Conservation (phyloP, 2,329 filamentous ascomycete genomes). For the Colletotrichum paranaense region DNA sequence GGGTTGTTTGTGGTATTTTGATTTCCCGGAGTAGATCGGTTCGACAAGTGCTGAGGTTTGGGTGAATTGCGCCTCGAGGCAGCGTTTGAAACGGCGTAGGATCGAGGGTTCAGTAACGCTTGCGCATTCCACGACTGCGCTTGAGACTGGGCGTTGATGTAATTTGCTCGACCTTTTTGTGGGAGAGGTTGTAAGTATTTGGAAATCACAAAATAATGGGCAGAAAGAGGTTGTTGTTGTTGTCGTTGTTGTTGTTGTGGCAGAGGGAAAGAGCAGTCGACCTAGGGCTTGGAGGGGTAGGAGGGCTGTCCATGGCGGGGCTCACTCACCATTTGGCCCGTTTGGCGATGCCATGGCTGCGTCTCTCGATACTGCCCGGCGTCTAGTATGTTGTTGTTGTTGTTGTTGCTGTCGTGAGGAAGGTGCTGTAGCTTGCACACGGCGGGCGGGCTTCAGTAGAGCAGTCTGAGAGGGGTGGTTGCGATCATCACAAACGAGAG, state of each 20-base stretch:
- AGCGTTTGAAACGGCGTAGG: constrained; percentile 12
- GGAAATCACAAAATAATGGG: background rate
- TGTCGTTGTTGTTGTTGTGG: background rate
- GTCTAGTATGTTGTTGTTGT: background rate
- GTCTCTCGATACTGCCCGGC: background rate
- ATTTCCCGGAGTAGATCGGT: constrained; percentile 12
- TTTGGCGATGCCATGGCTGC: constrained; percentile 36
- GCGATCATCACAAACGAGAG: constrained; percentile 30
- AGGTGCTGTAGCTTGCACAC: background rate
- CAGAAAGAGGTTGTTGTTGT: background rate
- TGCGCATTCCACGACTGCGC: constrained; percentile 31
- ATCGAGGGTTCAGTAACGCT: constrained; percentile 33
- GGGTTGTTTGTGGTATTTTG: constrained; percentile 41
- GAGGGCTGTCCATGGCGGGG: background rate
- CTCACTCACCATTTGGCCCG: constrained; percentile 29
- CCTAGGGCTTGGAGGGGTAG: background rate
- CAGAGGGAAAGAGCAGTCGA: background rate
- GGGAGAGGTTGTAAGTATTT: constrained; percentile 7
- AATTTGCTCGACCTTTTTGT: constrained; percentile 28
- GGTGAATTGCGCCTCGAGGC: constrained; percentile 27
- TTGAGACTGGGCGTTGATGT: constrained; percentile 30
- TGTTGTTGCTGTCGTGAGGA: background rate
- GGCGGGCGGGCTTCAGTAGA: constrained; percentile 16
- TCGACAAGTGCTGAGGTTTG: constrained; percentile 27
- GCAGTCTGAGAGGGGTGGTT: constrained; percentile 15